Evolutionary conservation across 2,329 filamentous ascomycete species (phyloP).

Genomic region (Furcasterigmium furcatum): DNA sequence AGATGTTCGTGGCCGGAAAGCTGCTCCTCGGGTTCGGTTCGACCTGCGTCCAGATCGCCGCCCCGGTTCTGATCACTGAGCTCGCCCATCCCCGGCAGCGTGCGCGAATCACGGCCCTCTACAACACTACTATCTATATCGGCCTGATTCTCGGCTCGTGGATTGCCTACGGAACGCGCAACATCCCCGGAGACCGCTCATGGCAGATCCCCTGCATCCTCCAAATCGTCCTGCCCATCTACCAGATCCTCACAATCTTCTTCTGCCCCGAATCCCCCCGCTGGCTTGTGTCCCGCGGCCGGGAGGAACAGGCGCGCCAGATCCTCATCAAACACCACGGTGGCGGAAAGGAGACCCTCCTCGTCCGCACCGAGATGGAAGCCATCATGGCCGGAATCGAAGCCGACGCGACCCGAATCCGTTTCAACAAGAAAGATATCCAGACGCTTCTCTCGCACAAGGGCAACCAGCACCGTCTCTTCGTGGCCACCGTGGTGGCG

Average conservation of each 20-base stretch:
- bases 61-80: neutral
- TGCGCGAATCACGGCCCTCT: neutral
- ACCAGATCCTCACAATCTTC: neutral
- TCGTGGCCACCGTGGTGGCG: slow-evolving; percentile 3
- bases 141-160: slow-evolving; percentile 8
- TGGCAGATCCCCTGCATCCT: slow-evolving; percentile 2
- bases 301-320: slow-evolving; percentile 1
- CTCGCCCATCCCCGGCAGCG: neutral
- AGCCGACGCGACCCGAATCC: slow-evolving; percentile 4
- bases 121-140: slow-evolving; percentile 7
- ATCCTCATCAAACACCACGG: slow-evolving; percentile 13
- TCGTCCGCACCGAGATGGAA: slow-evolving; percentile 7
- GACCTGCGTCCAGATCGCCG: slow-evolving; percentile 1
- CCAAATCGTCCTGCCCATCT: neutral
- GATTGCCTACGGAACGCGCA: neutral
- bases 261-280: slow-evolving; percentile 4
- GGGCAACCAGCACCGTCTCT: slow-evolving; percentile 7
- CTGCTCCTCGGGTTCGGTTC: slow-evolving; percentile 2
- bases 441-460: slow-evolving; percentile 1
- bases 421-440: slow-evolving; percentile 10
- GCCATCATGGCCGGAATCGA: slow-evolving; percentile 12
- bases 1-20: slow-evolving; percentile 2
- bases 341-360: slow-evolving; percentile 4
- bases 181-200: neutral
- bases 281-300: slow-evolving; percentile 7